Percentiles rank a stretch among this genome's conserved stretches.
Conservation (phyloP, 2,329 filamentous ascomycete genomes). For the Epichloe typhina region DNA sequence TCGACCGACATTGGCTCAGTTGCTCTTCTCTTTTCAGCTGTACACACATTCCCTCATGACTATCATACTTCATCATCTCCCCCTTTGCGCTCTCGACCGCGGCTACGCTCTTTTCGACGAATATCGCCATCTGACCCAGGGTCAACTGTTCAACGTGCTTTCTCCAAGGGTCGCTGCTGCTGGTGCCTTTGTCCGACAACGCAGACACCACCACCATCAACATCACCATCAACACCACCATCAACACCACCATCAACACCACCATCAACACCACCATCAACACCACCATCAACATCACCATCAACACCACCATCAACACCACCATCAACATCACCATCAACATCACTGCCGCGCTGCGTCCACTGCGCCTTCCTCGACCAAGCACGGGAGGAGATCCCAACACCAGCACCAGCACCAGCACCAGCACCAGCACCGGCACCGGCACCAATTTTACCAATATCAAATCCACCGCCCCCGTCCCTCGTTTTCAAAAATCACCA, state of each 20-base stretch:
- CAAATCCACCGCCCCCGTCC: not conserved
- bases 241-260: not conserved
- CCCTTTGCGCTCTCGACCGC: constrained; percentile 33
- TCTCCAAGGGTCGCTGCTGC: constrained; percentile 29
- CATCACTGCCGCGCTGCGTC: constrained; percentile 12
- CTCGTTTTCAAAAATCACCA: constrained; percentile 11
- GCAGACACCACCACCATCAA: constrained; percentile 13
- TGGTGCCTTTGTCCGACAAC: constrained; percentile 26
- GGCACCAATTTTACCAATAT: constrained; percentile 14
- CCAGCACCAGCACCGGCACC: not conserved
- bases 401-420: not conserved
- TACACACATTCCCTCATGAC: constrained; percentile 27
- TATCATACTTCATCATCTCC: constrained; percentile 25
- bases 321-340: not conserved
- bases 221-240: not conserved
- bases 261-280: not conserved
- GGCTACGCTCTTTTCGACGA: constrained; percentile 33
- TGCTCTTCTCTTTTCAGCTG: constrained; percentile 11
- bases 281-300: not conserved
- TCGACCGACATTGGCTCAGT: constrained; percentile 8
- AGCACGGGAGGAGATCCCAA: constrained; percentile 15
- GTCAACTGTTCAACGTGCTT: constrained; percentile 27
- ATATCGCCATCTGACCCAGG: constrained; percentile 26
- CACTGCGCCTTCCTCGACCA: constrained; percentile 25
- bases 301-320: not conserved